Evolutionary conservation across 495 filamentous ascomycete genomes (phyloP).

Genomic region (Penicillium samsonianum): DNA sequence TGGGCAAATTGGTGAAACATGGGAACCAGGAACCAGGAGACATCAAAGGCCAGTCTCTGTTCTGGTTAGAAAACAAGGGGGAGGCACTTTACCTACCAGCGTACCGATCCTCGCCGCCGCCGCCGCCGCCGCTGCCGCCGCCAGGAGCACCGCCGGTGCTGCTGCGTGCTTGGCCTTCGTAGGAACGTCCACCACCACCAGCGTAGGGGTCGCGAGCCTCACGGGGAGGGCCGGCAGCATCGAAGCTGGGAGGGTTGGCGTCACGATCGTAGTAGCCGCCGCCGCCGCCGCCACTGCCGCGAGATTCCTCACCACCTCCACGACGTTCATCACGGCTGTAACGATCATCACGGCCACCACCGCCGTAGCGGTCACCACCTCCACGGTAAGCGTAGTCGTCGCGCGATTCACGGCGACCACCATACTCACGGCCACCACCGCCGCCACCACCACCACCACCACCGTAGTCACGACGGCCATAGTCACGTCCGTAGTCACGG

Average conservation of each 20-base stretch:
- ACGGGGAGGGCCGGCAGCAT: conserved; percentile 56
- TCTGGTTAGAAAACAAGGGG: conserved; percentile 17
- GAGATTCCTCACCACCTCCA: conserved; percentile 39
- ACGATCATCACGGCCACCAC: conserved; percentile 64
- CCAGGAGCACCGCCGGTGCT: conserved; percentile 3
- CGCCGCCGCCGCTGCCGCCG: conserved; percentile 27
- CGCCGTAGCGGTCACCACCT: conserved; percentile 47
- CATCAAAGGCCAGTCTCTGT: conserved; percentile 12
- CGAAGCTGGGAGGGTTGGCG: conserved; percentile 44
- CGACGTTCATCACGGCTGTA: conserved; percentile 65
- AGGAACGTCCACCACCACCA: conserved; percentile 43
- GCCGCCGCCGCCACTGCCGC: conserved; percentile 44
- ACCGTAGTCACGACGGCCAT: conserved; percentile 48
- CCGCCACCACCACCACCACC: conserved; percentile 50
- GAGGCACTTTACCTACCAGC: conserved; percentile 43
- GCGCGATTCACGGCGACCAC: conserved; percentile 56
- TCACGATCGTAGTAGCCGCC: conserved; percentile 50
- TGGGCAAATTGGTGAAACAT: conserved; percentile 13
- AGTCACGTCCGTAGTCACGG: conserved; percentile 53
- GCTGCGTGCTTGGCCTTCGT: conserved; percentile 41
- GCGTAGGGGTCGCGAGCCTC: conserved; percentile 64
- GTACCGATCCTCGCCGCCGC: conserved; percentile 50
- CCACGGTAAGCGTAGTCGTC: conserved; percentile 52
- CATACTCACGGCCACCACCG: conserved; percentile 42
- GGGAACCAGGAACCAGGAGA: conserved; percentile 20